Conservation (phyloP, 371 early-diverging fungal genomes). For the Chytridium lagenaria region DNA sequence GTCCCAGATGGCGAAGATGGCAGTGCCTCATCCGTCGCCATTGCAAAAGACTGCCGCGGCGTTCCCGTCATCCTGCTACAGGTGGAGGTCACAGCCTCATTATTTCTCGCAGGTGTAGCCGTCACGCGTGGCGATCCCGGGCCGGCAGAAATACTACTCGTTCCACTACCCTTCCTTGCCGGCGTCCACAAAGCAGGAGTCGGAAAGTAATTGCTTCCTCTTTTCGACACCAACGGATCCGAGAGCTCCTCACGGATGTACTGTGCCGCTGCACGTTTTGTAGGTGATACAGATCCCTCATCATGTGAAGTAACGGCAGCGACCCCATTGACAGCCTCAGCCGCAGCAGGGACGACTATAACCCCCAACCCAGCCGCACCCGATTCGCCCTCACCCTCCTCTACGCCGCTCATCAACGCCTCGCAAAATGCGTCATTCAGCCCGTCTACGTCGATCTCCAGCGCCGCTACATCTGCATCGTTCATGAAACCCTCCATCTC, state of each 20-base stretch:
- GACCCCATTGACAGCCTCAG: neutral
- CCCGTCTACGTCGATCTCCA: neutral
- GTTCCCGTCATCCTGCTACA: too few species aligned
- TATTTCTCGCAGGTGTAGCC: neutral
- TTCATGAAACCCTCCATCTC: neutral
- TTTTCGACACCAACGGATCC: neutral
- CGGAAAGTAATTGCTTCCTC: constrained; percentile 10
- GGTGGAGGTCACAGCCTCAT: too few species aligned
- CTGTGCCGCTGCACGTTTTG: neutral
- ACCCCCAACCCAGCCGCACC: neutral
- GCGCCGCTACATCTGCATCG: neutral
- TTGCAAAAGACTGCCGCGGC: neutral
- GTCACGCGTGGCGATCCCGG: neutral
- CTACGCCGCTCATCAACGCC: too few species aligned
- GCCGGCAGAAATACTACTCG: neutral
- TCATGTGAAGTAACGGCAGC: neutral
- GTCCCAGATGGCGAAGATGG: neutral
- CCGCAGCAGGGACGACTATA: neutral
- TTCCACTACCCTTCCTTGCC: neutral
- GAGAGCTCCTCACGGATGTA: neutral
- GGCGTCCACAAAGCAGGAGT: neutral
- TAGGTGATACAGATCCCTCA: neutral
- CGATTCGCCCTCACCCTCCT: neutral
- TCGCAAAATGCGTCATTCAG: too few species aligned
- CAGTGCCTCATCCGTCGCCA: neutral